These are phyloP conservation scores for Hemileia vastatrix DNA, from an alignment of 1,284 basidiomycete species.

Conservation along the genomic window DNA sequence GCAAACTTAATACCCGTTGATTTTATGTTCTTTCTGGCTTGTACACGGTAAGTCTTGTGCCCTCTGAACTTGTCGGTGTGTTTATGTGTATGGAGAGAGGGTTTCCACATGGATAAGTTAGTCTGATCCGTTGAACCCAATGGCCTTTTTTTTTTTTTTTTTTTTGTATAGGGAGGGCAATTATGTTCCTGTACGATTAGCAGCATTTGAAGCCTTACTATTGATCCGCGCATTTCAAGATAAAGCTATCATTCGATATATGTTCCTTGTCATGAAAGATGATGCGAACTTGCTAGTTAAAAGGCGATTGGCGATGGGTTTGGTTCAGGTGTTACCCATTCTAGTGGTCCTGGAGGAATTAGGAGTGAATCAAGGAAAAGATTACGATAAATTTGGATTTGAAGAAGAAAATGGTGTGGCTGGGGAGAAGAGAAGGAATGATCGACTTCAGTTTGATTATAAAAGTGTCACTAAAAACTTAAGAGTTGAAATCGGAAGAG, in stretches of 20 bases:
- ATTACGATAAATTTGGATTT: slow-evolving; percentile 50
- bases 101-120: background rate
- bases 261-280: slow-evolving; percentile 76
- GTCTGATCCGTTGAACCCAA: background rate
- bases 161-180: slow-evolving; percentile 65
- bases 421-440: slow-evolving; percentile 58
- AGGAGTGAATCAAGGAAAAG: slow-evolving; percentile 45
- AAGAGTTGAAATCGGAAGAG: slow-evolving; percentile 74
- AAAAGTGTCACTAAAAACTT: slow-evolving; percentile 70
- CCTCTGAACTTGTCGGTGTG: background rate
- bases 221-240: slow-evolving; percentile 60
- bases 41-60: slow-evolving; percentile 60
- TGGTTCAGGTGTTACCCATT: slow-evolving; percentile 77
- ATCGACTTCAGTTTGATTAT: slow-evolving; percentile 58
- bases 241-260: slow-evolving; percentile 65
- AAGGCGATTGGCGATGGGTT: slow-evolving; percentile 71
- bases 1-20: slow-evolving; percentile 74
- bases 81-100: too few species aligned
- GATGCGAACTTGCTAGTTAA: slow-evolving; percentile 75
- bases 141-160: background rate
- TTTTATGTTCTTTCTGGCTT: slow-evolving; percentile 68
- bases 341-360: slow-evolving; percentile 83
- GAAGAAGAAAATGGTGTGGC: slow-evolving; percentile 63
- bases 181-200: slow-evolving; percentile 76
- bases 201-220: slow-evolving; percentile 87